Conservation (phyloP, 106 monocot species). For the Xerophyta viscosa region DNA sequence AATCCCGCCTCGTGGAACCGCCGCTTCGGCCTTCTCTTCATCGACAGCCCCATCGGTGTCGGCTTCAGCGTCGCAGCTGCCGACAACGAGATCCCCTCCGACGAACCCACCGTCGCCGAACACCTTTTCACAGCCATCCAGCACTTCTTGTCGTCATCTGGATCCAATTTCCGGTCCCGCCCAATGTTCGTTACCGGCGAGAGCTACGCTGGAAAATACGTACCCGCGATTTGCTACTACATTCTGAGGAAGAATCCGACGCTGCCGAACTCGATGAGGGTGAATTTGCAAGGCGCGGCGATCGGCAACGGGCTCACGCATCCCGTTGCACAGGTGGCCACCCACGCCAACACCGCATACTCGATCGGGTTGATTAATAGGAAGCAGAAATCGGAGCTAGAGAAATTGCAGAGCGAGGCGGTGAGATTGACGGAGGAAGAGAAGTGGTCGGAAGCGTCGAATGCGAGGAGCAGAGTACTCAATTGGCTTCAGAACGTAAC, state of each 20-base stretch:
- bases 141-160: constrained; percentile 36
- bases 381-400: constrained; percentile 30
- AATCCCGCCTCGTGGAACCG: constrained; percentile 90
- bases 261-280: not conserved
- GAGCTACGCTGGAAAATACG: constrained; percentile 93
- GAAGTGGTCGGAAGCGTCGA: constrained; percentile 44
- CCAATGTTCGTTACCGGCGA: constrained; percentile 76
- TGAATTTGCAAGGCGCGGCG: constrained; percentile 64
- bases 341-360: constrained; percentile 58
- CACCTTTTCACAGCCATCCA: constrained; percentile 52
- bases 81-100: constrained; percentile 32
- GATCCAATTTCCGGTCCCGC: constrained; percentile 33
- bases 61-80: constrained; percentile 61
- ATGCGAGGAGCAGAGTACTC: constrained; percentile 36
- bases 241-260: constrained; percentile 31
- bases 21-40: constrained; percentile 70
- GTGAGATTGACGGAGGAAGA: constrained; percentile 18
- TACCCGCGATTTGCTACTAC: constrained; percentile 45
- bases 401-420: constrained; percentile 38
- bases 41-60: constrained; percentile 80
- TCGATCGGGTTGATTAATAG: constrained; percentile 59
- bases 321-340: constrained; percentile 56
- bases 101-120: constrained; percentile 45
- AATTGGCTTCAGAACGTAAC: constrained; percentile 38
- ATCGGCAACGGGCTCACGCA: constrained; percentile 86